Percentiles rank a stretch among this genome's conserved stretches.
These are phyloP conservation scores for Colletotrichum tabaci DNA, from an alignment of 2,329 filamentous ascomycete genomes.

Conservation along the genomic window DNA sequence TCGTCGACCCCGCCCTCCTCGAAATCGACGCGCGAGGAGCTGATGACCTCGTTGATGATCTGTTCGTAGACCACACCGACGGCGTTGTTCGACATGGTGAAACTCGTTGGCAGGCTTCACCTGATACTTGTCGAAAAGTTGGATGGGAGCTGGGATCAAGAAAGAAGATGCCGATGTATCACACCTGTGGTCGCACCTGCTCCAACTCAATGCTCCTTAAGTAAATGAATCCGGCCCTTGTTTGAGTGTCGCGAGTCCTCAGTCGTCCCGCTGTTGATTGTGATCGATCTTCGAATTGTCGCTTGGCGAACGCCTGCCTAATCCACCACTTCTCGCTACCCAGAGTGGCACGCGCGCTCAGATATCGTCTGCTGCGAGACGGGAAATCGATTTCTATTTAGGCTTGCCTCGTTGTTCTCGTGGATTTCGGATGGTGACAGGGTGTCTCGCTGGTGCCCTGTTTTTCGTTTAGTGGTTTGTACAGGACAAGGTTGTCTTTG, in stretches of 20 bases:
- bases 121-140: background rate
- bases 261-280: slow-evolving; percentile 9
- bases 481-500: slow-evolving; percentile 56
- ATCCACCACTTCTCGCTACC: slow-evolving; percentile 36
- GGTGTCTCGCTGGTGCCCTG: slow-evolving; percentile 41
- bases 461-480: slow-evolving; percentile 52
- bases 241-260: slow-evolving; percentile 1
- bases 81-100: slow-evolving; percentile 70
- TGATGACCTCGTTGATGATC: slow-evolving; percentile 88
- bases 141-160: background rate
- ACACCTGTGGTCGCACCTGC: background rate
- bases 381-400: background rate
- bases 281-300: slow-evolving; percentile 4
- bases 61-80: slow-evolving; percentile 85
- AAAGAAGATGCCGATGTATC: background rate
- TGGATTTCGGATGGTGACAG: slow-evolving; percentile 14
- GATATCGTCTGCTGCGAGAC: slow-evolving; percentile 1
- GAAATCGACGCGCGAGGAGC: slow-evolving; percentile 93
- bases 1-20: slow-evolving; percentile 96
- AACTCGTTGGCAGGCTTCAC: slow-evolving; percentile 13
- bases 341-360: slow-evolving; percentile 28
- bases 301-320: slow-evolving; percentile 25
- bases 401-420: slow-evolving; percentile 1
- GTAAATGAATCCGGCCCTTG: background rate
- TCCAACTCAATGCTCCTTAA: background rate